Conservation (phyloP, 2,329 filamentous ascomycete genomes). For the Colletotrichum tanaceti region DNA sequence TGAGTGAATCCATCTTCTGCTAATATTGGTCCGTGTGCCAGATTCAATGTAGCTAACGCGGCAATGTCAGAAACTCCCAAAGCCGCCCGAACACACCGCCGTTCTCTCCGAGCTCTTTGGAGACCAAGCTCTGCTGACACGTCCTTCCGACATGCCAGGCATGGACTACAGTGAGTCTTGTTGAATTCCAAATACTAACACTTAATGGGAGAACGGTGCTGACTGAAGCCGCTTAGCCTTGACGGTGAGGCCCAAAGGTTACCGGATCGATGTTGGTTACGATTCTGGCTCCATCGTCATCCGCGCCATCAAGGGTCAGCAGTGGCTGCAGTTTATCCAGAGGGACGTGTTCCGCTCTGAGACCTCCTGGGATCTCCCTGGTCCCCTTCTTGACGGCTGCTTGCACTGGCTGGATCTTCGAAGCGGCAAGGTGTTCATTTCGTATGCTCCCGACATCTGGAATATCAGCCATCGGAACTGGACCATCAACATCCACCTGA, state of each 20-base stretch:
- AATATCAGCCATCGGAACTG: constrained; percentile 46
- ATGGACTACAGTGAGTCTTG: constrained; percentile 60
- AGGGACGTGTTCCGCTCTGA: constrained; percentile 46
- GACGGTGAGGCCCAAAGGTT: constrained; percentile 48
- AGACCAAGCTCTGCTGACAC: constrained; percentile 61
- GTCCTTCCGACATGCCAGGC: constrained; percentile 61
- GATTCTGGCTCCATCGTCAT: constrained; percentile 56
- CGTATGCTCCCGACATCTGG: constrained; percentile 45
- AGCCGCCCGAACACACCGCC: constrained; percentile 57
- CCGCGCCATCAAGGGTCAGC: constrained; percentile 48
- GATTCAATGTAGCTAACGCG: no score
- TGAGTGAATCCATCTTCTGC: neutral
- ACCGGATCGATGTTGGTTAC: constrained; percentile 67
- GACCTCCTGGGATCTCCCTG: constrained; percentile 61
- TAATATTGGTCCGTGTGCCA: no score
- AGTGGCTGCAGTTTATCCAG: constrained; percentile 49
- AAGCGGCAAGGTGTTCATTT: constrained; percentile 36
- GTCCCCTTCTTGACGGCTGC: constrained; percentile 61
- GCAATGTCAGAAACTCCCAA: constrained; percentile 58
- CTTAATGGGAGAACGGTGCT: neutral
- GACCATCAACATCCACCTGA: constrained; percentile 47
- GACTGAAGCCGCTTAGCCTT: constrained; percentile 17
- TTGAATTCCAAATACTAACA: fast-evolving
- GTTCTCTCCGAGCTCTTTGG: constrained; percentile 65
- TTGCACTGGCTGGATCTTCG: constrained; percentile 70